Evolutionary conservation across 768 basidiomycete species (phyloP).

Genomic region (Termitomyces sp.): DNA sequence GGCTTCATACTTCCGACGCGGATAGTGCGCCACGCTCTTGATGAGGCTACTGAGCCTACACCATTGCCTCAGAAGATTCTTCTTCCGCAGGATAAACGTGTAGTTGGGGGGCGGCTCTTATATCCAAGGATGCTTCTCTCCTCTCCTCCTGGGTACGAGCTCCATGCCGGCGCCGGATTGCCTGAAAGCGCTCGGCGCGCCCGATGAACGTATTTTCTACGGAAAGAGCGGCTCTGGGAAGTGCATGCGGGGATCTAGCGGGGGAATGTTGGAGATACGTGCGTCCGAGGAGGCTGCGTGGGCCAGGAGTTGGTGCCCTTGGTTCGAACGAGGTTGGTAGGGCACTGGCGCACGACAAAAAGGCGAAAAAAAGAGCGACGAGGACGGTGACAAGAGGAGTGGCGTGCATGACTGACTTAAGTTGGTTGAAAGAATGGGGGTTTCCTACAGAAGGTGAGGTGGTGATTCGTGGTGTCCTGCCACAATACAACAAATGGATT

Average conservation of each 20-base stretch:
- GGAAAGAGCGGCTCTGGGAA: neutral
- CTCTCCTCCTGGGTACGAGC: neutral
- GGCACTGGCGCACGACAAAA: slow-evolving; percentile 34
- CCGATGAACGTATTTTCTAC: neutral
- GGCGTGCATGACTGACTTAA: slow-evolving; percentile 30
- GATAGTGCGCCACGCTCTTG: neutral
- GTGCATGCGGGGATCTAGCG: neutral
- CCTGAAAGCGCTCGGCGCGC: slow-evolving; percentile 9
- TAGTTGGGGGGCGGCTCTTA: neutral
- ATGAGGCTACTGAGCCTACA: neutral
- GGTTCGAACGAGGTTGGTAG: slow-evolving; percentile 20
- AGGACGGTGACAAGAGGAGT: slow-evolving; percentile 23
- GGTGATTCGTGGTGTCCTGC: slow-evolving; percentile 13
- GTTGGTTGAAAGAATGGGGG: slow-evolving; percentile 14
- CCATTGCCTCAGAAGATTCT: neutral
- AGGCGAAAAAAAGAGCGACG: slow-evolving; percentile 31
- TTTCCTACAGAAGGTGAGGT: neutral
- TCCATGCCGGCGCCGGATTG: slow-evolving; percentile 2
- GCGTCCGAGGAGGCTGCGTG: slow-evolving; percentile 20
- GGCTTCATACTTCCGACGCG: neutral
- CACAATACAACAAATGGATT: no score
- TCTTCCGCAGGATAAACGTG: neutral
- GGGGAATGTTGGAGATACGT: slow-evolving; percentile 14
- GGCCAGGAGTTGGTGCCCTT: neutral
- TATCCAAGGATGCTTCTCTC: neutral